Evolutionary conservation across 1,284 basidiomycete species (phyloP), one percentile per base, ranked within the genome.

Genomic region (Pterula multifida): DNA sequence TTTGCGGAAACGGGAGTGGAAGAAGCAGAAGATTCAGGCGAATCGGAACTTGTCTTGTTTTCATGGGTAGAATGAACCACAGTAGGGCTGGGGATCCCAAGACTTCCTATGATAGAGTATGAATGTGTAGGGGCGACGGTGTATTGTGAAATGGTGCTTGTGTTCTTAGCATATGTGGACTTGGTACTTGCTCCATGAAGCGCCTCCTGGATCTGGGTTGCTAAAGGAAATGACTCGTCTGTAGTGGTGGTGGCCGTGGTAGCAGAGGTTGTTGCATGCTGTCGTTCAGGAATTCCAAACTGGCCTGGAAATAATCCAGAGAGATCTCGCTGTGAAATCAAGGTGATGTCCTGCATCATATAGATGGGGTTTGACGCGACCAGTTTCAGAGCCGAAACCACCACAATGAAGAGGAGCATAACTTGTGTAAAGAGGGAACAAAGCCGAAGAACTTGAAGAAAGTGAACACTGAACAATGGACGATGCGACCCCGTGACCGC

Each of bases 61-160:
- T n/a, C 32, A 11, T 35, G 32, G n/a, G n/a, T n/a, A 22, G n/a
- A 22, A 6, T 42, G 39, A 17, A 42, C n/a, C 9, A 6, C 9
- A 42, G 63, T 32, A 60, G 39, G 13, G 9, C 9, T 17, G 19
- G 53, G 49, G 17, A 6, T 45, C 17, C 32, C 19, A 12, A 21
- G 21, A 11, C 32, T 35, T 6, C 32, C 32, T 17, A 22, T 22
- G 11, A 28, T 22, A n/a, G 32, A 49, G n/a, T 26, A 17, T 15
- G 26, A 26, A 22, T 42, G 49, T 35, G 45, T 44, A 4, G 57
- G 36, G 39, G 55, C 49, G 17, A 47, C 36, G 1, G 49, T 19
- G 6, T 15, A 32, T 39, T 52, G 44, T 46, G 52, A 45, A 26
- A 22, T 50, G 28, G 49, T 48, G 32, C 44, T 50, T 21, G 52